phyloP scores from a whole-genome alignment of 2,329 filamentous ascomycete genomes.

The Hymenoscyphus linearis region DNA sequence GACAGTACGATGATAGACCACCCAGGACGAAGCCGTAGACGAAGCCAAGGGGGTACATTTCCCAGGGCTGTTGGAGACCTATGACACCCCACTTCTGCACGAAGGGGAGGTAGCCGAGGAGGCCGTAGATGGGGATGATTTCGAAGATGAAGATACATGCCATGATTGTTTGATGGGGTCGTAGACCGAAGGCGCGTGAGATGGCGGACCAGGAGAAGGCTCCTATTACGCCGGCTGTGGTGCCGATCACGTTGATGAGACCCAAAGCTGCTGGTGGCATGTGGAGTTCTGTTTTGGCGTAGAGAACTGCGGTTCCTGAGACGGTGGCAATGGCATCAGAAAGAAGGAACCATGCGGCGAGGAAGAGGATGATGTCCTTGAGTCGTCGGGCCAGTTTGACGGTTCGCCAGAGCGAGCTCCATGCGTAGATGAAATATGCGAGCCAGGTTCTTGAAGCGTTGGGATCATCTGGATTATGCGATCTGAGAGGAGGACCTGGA shows the following conservation, averaged over 20 bases:
- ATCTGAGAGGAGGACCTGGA: constrained; percentile 74
- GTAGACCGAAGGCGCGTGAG: constrained; percentile 62
- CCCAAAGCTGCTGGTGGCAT: constrained; percentile 87
- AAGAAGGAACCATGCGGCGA: constrained; percentile 89
- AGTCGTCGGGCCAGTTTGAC: constrained; percentile 67
- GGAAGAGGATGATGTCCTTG: constrained; percentile 69
- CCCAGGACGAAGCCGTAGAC: constrained; percentile 92
- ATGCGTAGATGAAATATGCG: constrained; percentile 75
- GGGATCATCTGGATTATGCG: constrained; percentile 15
- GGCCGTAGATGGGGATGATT: constrained; percentile 84
- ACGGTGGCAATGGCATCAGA: constrained; percentile 94
- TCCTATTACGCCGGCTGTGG: constrained; percentile 74
- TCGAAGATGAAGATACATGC: constrained; percentile 90
- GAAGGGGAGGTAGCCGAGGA: constrained; percentile 81
- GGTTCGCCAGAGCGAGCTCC: constrained; percentile 80
- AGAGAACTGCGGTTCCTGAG: constrained; percentile 88
- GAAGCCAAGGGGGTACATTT: constrained; percentile 89
- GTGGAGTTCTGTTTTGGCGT: constrained; percentile 85
- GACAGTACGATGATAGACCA: constrained; percentile 87
- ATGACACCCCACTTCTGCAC: constrained; percentile 68
- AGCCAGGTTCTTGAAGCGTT: constrained; percentile 48
- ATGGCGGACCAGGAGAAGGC: constrained; percentile 86
- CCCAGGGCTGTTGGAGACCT: constrained; percentile 86
- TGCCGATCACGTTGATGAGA: constrained; percentile 90
- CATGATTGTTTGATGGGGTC: constrained; percentile 82